Conservation (phyloP, 169 alveolate species). For the Plasmodium inui region DNA sequence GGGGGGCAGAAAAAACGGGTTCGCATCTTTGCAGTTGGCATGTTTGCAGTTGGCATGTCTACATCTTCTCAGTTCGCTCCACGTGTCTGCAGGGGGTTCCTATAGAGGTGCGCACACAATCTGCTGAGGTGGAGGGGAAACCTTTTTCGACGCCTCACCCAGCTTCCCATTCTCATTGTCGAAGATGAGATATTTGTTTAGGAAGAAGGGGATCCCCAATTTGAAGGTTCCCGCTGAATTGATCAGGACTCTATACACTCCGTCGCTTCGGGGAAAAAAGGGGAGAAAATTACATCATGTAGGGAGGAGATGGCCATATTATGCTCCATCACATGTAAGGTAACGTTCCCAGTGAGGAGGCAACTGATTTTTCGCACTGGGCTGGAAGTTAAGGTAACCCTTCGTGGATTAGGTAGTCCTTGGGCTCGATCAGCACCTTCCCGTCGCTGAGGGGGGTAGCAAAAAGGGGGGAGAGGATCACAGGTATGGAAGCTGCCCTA, state of each 20-base stretch:
- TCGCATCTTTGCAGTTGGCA: too few species aligned
- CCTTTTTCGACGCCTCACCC: neutral
- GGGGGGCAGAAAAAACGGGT: neutral
- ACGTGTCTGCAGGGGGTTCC: neutral
- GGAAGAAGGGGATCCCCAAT: constrained; percentile 52
- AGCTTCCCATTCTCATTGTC: constrained; percentile 44
- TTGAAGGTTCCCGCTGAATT: constrained; percentile 2
- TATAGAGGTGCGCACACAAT: neutral
- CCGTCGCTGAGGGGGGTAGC: constrained; percentile 9
- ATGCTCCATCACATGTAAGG: neutral
- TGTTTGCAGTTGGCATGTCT: too few species aligned
- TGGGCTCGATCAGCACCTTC: constrained; percentile 11
- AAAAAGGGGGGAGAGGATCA: neutral
- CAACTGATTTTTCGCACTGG: neutral
- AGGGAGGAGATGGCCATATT: neutral
- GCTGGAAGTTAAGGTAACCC: neutral
- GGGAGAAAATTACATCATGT: neutral
- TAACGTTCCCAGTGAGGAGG: neutral
- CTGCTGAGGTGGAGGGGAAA: neutral
- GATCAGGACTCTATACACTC: constrained; percentile 22
- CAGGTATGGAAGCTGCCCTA: neutral
- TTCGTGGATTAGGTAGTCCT: constrained; percentile 54
- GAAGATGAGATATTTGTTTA: constrained; percentile 45
- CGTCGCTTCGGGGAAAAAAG: constrained; percentile 22
- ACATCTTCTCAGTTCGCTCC: neutral